Conservation (phyloP, 768 basidiomycete species). For the Piloderma croceum region DNA sequence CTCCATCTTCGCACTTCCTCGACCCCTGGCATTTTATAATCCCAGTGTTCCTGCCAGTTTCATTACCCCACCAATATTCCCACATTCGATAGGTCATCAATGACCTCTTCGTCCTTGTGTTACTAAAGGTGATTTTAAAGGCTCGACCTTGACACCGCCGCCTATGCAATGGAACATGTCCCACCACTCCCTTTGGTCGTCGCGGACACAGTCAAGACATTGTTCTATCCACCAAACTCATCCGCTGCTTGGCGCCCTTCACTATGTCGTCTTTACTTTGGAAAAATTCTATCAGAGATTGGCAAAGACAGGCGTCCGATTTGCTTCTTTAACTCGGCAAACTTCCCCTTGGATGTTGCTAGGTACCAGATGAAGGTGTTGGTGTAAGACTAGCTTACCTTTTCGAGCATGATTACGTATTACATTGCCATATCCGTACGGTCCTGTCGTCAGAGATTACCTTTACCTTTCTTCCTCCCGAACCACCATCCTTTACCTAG, state of each 20-base stretch:
- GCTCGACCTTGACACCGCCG: conserved; percentile 6
- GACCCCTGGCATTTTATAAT: conserved; percentile 16
- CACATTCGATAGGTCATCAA: background rate
- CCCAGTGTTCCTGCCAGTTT: conserved; percentile 2
- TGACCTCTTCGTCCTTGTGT: conserved; percentile 1
- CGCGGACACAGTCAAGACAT: conserved; percentile 8
- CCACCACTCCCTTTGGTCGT: conserved; percentile 13
- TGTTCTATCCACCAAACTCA: conserved; percentile 18
- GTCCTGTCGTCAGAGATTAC: too few relatives aligned
- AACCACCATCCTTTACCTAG: too few relatives aligned
- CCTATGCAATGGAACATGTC: conserved; percentile 27
- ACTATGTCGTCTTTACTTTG: conserved; percentile 26
- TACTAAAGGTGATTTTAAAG: background rate
- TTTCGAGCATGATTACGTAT: too few relatives aligned
- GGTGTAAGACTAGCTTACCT: too few relatives aligned
- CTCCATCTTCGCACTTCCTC: conserved; percentile 20
- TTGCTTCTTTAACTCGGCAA: conserved; percentile 22
- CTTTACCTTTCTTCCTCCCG: too few relatives aligned
- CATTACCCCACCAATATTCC: background rate
- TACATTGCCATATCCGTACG: too few relatives aligned
- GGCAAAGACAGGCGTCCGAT: conserved; percentile 5
- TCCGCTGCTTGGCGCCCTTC: conserved; percentile 9
- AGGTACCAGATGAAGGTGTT: conserved; percentile 16
- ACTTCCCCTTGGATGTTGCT: conserved; percentile 23
- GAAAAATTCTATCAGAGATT: conserved; percentile 16